Evolutionary conservation across 257 asterid genomes (phyloP).

Genomic region (Nicotiana noctiflora): DNA sequence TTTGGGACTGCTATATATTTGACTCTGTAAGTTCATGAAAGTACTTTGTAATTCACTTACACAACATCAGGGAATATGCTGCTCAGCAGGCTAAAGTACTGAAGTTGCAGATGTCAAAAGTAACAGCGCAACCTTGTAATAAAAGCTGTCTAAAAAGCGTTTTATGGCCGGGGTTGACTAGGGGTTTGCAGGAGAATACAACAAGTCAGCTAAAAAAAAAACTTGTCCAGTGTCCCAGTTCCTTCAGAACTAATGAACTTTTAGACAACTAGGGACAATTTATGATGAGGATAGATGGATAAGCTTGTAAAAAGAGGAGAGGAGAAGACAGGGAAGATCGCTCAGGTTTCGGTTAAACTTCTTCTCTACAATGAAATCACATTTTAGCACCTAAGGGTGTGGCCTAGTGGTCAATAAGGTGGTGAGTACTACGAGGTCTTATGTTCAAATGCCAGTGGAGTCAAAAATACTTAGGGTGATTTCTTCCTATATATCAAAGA

Average conservation of each 20-base stretch:
- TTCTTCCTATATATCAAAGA: no score
- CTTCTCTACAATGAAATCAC: neutral
- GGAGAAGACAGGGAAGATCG: neutral
- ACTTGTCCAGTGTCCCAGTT: neutral
- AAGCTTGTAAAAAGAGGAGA: neutral
- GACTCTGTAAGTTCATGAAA: conserved; percentile 52
- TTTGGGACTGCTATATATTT: conserved; percentile 95
- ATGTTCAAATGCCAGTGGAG: no score
- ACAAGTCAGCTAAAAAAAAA: neutral
- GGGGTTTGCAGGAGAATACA: neutral
- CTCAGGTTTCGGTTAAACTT: neutral
- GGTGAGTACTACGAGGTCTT: no score
- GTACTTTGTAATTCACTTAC: conserved; percentile 9
- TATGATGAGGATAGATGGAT: neutral
- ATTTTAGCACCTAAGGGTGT: neutral
- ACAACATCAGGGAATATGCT: neutral
- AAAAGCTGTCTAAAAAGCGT: neutral
- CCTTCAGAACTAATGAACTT: neutral
- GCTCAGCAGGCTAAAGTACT: neutral
- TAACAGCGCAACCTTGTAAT: neutral
- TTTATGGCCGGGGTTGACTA: neutral
- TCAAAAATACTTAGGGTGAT: no score
- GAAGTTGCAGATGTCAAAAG: neutral
- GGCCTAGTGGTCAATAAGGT: no score
- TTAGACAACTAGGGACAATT: neutral